Evolutionary conservation across 345 rosid species (phyloP).

Genomic region (Mallotus nudiflorus): DNA sequence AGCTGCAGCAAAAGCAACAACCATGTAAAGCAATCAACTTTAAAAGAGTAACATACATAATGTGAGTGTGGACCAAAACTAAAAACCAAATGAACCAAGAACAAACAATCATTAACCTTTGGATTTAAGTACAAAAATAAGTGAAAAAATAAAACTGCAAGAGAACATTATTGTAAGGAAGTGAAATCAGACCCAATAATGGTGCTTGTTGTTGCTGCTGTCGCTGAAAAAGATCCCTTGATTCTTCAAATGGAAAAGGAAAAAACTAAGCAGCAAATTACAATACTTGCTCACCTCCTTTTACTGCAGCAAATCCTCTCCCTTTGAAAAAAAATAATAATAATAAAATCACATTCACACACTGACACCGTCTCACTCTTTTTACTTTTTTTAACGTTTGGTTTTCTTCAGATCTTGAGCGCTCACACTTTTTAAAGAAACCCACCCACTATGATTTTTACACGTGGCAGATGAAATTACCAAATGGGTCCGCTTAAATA

Average conservation of each 20-base stretch:
- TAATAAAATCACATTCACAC: too few relatives aligned
- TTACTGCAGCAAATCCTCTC: conserved; percentile 16
- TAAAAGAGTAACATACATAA: background rate
- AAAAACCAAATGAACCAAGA: background rate
- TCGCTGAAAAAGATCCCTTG: conserved; percentile 55
- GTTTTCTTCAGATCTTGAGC: too few relatives aligned
- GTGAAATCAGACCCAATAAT: conserved; percentile 14
- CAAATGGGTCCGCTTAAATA: too few relatives aligned
- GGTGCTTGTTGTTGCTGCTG: too few relatives aligned
- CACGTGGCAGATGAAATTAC: too few relatives aligned
- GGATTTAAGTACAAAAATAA: conserved; percentile 26
- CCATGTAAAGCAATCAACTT: background rate
- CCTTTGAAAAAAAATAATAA: too few relatives aligned
- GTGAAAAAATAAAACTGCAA: background rate
- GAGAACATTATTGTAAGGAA: background rate
- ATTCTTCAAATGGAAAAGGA: conserved; percentile 49
- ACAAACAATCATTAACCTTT: conserved; percentile 8
- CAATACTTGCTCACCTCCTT: conserved; percentile 5
- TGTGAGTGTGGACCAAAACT: too few relatives aligned
- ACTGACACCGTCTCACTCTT: too few relatives aligned
- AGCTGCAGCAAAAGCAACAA: background rate
- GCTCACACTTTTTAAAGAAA: too few relatives aligned
- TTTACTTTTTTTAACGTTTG: too few relatives aligned
- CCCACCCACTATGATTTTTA: too few relatives aligned
- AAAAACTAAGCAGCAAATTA: conserved; percentile 12